phyloP scores from a whole-genome alignment of 2,329 filamentous ascomycete genomes.

The Diplodia sapinea region DNA sequence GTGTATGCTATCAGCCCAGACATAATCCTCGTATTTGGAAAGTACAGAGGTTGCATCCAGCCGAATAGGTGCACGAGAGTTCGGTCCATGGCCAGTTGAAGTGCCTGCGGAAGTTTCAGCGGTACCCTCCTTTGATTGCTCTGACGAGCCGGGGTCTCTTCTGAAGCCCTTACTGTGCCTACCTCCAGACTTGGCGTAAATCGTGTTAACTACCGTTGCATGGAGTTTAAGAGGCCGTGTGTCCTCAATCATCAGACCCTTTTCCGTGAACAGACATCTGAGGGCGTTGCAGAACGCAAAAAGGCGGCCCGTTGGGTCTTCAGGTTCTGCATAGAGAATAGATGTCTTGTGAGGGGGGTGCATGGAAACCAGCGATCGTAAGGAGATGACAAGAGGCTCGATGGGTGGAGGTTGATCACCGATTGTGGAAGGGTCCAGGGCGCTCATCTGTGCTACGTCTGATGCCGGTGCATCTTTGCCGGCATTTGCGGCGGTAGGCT shows the following conservation, averaged over 20 bases:
- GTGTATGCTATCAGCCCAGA: slow-evolving; percentile 72
- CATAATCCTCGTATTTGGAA: slow-evolving; percentile 66
- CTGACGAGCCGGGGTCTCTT: slow-evolving; percentile 32
- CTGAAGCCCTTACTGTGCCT: slow-evolving; percentile 39
- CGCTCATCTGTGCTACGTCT: not conserved
- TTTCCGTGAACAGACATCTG: slow-evolving; percentile 59
- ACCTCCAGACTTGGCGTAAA: slow-evolving; percentile 66
- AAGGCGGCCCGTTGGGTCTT: slow-evolving; percentile 60
- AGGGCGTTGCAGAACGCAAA: slow-evolving; percentile 64
- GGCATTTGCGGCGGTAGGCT: not conserved
- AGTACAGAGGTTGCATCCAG: slow-evolving; percentile 51
- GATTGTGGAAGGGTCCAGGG: not conserved
- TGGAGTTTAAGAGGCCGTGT: slow-evolving; percentile 74
- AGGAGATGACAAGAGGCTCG: slow-evolving; percentile 47
- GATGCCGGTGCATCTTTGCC: not conserved
- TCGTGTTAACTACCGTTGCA: slow-evolving; percentile 84
- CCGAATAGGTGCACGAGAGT: slow-evolving; percentile 11
- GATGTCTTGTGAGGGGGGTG: slow-evolving; percentile 62
- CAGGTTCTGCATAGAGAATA: slow-evolving; percentile 69
- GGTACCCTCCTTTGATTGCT: not conserved
- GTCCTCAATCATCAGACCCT: slow-evolving; percentile 64
- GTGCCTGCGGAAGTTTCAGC: not conserved
- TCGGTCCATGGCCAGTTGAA: slow-evolving; percentile 3
- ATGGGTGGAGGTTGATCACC: too few species aligned
- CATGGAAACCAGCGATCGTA: slow-evolving; percentile 65